Base-by-base conservation (phyloP, 257 asterid genomes). In the Coffea canephora region DNA sequence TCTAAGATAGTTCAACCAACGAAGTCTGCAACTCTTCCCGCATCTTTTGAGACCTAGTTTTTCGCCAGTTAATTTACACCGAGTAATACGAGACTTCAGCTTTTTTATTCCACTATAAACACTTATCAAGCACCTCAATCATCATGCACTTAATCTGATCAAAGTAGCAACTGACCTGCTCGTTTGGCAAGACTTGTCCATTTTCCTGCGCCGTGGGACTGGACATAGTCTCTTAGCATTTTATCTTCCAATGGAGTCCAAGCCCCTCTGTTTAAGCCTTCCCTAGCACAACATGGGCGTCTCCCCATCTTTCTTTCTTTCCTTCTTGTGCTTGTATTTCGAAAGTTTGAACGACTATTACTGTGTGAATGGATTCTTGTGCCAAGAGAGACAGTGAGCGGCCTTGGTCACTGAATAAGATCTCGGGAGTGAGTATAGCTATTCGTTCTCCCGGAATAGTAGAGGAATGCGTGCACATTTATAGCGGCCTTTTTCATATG, bases 1-100 rank as follows among this genome's bases (percentile, higher is more conserved):
- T 69, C 90, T 81, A 27, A 86, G 61, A 81, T 88, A 88, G 82
- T 88, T 88, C 91, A 88, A 77, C 91, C 91, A 86, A 73, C 90
- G 73, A 61, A 84, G 78, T 68, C 87, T 86, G 77, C 91, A 88
- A 77, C 89, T 88, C 85, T 86, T 88, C 27, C 89, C 86, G 75
- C 91, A 79, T 21, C 90, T 87, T 2, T 48, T 80, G 11, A 88
- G 77, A 27, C 91, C 91, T 86, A 39, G 14, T 1, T 18, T 31
- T 23, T 55, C 31, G 62, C 62, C 23, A 16, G 62, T 55, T 48
- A 31, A 39, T 39, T 39, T 39, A 4, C 43, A 39, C 68, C 67
- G 54, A 39, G 19, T 70, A 6, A 41, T 21, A 1, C 43, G 12
- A 49, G 31, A 31, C 31, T 31, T 31, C 0, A 31, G 31, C 31